Conservation (phyloP, 148 eudicot species). For the Selenicereus undatus region DNA sequence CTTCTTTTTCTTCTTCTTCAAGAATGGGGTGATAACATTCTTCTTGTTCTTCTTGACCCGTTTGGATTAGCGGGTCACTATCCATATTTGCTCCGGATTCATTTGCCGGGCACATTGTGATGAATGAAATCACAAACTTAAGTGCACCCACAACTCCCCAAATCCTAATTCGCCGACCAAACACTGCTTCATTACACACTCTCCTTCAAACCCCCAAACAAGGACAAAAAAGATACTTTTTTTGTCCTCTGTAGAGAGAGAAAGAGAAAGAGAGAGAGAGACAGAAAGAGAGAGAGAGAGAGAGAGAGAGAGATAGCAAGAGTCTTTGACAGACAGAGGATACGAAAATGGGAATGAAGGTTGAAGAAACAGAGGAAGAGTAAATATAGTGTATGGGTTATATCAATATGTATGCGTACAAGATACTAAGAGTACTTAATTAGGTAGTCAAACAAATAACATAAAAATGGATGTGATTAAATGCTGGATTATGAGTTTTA, state of each 20-base stretch:
- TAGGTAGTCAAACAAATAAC: slow-evolving; percentile 27
- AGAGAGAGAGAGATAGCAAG: not conserved
- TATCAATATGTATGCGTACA: not conserved
- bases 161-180: not conserved
- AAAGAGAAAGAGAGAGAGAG: not conserved
- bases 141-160: not conserved
- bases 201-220: too few species aligned
- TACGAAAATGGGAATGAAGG: not conserved
- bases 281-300: not conserved
- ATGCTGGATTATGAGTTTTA: not conserved
- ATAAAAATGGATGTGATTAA: slow-evolving; percentile 5
- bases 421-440: not conserved
- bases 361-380: not conserved
- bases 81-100: slow-evolving; percentile 22
- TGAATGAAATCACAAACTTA: not conserved
- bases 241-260: too few species aligned
- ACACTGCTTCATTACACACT: not conserved
- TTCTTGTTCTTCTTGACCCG: slow-evolving; percentile 8
- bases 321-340: not conserved
- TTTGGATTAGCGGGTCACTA: slow-evolving; percentile 18
- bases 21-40: slow-evolving; percentile 8
- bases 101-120: slow-evolving; percentile 25
- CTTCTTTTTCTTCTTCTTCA: slow-evolving; percentile 2
- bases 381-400: not conserved
- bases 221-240: too few species aligned